phyloP scores from a whole-genome alignment of 2,329 filamentous ascomycete species.

The Fusarium annulatum region DNA sequence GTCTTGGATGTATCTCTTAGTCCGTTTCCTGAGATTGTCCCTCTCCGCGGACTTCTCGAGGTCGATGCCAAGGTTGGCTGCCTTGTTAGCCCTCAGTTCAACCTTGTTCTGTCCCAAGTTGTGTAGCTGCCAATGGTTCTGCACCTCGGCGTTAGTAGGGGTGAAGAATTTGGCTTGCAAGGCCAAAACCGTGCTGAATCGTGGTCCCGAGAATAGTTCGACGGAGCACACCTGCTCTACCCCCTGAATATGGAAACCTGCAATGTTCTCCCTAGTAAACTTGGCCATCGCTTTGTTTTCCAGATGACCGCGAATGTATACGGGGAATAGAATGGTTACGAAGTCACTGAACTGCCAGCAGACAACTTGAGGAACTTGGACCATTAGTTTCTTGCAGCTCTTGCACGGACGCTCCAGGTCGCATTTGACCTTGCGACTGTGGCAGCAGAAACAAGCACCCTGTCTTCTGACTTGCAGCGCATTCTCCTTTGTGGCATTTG shows the following conservation, averaged over 20 bases:
- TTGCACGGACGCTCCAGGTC: constrained; percentile 66
- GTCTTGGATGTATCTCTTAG: constrained; percentile 61
- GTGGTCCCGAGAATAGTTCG: constrained; percentile 60
- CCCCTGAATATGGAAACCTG: constrained; percentile 56
- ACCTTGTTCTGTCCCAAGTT: constrained; percentile 52
- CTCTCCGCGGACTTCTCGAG: constrained; percentile 54
- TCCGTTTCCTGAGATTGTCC: constrained; percentile 58
- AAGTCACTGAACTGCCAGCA: constrained; percentile 72
- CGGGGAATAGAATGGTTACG: constrained; percentile 62
- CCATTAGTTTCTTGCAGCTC: constrained; percentile 65
- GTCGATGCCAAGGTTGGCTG: constrained; percentile 64
- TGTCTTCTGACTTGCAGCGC: constrained; percentile 65
- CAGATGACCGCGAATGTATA: constrained; percentile 63
- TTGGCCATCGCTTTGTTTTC: constrained; percentile 60
- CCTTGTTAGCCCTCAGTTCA: constrained; percentile 54
- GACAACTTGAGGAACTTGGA: constrained; percentile 63
- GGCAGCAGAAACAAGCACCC: constrained; percentile 70
- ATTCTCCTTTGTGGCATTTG: constrained; percentile 64
- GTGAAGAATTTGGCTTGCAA: constrained; percentile 65
- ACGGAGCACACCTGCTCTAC: constrained; percentile 56
- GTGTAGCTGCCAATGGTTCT: constrained; percentile 63
- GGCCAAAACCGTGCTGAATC: constrained; percentile 58
- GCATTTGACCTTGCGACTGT: constrained; percentile 69
- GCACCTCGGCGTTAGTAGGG: constrained; percentile 58
- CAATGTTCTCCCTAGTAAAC: constrained; percentile 63